Conservation (phyloP, 257 asterid species). For the Orobanche coerulescens region DNA sequence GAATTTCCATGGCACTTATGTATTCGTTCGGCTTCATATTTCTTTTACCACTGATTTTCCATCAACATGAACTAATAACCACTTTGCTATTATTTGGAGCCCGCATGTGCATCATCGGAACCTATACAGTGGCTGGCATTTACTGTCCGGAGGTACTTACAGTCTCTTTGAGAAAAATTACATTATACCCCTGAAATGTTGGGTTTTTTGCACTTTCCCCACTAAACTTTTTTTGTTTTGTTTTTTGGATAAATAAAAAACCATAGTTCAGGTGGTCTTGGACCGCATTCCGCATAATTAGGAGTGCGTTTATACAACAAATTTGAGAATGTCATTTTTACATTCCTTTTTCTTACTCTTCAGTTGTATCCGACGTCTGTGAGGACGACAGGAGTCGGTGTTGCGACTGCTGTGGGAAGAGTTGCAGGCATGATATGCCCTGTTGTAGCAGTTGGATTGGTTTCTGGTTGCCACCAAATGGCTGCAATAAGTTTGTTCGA, state of each 20-base stretch:
- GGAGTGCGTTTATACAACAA: background rate
- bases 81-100: slow-evolving; percentile 48
- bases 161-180: too few relatives aligned
- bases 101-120: slow-evolving; percentile 46
- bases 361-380: slow-evolving; percentile 80
- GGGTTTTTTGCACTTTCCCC: too few relatives aligned
- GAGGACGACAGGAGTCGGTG: slow-evolving; percentile 70
- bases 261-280: too few relatives aligned
- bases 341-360: background rate
- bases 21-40: slow-evolving; percentile 32
- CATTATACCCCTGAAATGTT: too few relatives aligned
- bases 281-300: too few relatives aligned
- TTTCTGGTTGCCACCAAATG: slow-evolving; percentile 60
- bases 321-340: background rate
- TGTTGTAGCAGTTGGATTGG: slow-evolving; percentile 62
- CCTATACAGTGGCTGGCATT: slow-evolving; percentile 37
- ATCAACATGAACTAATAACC: slow-evolving; percentile 31
- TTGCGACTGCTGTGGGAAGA: slow-evolving; percentile 63
- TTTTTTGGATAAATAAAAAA: too few relatives aligned
- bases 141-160: slow-evolving; percentile 62
- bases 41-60: slow-evolving; percentile 48
- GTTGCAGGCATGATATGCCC: slow-evolving; percentile 79
- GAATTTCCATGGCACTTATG: slow-evolving; percentile 42
- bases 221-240: too few relatives aligned
- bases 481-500: slow-evolving; percentile 53